These are phyloP conservation scores for Syzygium aromaticum DNA, from an alignment of 345 rosid species.

Conservation along the genomic window DNA sequence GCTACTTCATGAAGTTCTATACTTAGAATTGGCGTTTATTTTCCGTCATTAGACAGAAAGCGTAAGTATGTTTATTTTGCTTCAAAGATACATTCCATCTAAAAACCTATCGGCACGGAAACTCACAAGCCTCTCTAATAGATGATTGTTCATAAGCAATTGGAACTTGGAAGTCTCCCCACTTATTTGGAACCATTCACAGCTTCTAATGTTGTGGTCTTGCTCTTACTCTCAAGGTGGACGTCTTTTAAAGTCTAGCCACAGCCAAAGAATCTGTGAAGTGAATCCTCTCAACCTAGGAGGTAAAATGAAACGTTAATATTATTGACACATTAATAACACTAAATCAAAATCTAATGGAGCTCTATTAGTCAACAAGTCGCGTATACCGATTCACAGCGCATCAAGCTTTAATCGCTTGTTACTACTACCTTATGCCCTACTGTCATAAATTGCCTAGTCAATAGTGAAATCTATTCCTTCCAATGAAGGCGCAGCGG, in stretches of 20 bases:
- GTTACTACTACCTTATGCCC: background rate
- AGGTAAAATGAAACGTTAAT: background rate
- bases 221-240: background rate
- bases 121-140: background rate
- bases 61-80: background rate
- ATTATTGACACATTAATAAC: background rate
- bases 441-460: background rate
- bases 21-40: no score
- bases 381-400: background rate
- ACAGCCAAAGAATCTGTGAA: background rate
- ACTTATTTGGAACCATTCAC: background rate
- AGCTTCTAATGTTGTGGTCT: background rate
- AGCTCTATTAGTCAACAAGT: background rate
- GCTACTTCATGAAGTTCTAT: background rate
- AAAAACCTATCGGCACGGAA: background rate
- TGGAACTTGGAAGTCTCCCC: background rate
- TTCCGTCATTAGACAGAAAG: background rate
- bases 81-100: background rate
- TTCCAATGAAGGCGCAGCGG: background rate
- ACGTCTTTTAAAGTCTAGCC: background rate
- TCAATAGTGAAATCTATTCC: background rate
- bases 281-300: background rate
- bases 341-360: background rate
- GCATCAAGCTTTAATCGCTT: background rate
- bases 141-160: background rate